A percentile compares a stretch with the other conserved stretches of the same genome.
Conservation (phyloP, 208 protist species). For the Trypanosoma melophagium region DNA sequence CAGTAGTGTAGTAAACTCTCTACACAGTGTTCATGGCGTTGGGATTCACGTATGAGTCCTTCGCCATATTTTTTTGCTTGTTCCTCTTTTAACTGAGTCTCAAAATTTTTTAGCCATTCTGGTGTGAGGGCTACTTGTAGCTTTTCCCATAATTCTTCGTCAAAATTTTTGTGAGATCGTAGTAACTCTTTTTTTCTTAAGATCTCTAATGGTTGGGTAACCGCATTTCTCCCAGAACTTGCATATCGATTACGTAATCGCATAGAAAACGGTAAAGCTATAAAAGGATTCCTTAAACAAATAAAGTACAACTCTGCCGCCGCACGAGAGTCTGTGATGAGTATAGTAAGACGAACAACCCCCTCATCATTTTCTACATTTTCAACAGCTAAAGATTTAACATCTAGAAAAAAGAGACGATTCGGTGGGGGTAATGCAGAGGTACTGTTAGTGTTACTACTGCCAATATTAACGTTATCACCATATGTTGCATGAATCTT, state of each 20-base stretch:
- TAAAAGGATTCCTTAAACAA: conserved; percentile 49
- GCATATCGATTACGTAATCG: conserved; percentile 36
- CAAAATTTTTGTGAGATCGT: conserved; percentile 55
- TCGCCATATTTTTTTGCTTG: conserved; percentile 8
- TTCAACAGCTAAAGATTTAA: conserved; percentile 2
- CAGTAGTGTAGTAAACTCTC: conserved; percentile 64
- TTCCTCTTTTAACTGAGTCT: conserved; percentile 23
- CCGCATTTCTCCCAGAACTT: conserved; percentile 32
- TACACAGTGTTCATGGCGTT: conserved; percentile 53
- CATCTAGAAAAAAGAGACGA: conserved; percentile 37
- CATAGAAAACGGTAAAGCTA: conserved; percentile 49
- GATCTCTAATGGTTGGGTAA: conserved; percentile 44
- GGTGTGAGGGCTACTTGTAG: conserved; percentile 32
- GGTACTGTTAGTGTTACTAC: conserved; percentile 2
- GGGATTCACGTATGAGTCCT: conserved; percentile 2
- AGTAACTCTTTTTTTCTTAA: conserved; percentile 51
- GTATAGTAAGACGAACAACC: conserved; percentile 20
- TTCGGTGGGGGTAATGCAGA: conserved; percentile 38
- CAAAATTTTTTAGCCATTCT: conserved; percentile 30
- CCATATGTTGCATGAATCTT: conserved; percentile 55
- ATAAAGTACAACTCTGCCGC: conserved; percentile 73
- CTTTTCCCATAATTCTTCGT: conserved; percentile 62
- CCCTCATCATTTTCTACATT: not conserved
- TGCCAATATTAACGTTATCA: conserved; percentile 20
- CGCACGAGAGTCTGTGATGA: conserved; percentile 71